A percentile compares a stretch with the other conserved stretches of the same genome.
Evolutionary conservation across 1,284 basidiomycete species (phyloP).

Genomic region (Moesziomyces parantarcticus): DNA sequence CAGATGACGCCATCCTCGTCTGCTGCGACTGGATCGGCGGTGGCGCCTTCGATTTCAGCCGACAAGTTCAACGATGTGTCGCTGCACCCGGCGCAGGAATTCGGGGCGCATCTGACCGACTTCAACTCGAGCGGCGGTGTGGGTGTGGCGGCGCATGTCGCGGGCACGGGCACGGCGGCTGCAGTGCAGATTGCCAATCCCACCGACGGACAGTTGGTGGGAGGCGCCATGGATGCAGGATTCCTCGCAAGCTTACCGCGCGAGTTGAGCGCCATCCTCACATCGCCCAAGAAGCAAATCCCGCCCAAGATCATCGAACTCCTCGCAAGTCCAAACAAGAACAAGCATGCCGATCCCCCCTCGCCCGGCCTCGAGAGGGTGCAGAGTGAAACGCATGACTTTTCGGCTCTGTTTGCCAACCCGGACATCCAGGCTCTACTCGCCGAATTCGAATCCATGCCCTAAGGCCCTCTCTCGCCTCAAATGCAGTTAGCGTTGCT

Average conservation of each 20-base stretch:
- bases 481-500: too few relatives aligned
- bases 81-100: constrained; percentile 52
- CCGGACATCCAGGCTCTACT: constrained; percentile 46
- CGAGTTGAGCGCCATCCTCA: constrained; percentile 26
- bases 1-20: constrained; percentile 15
- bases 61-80: constrained; percentile 58
- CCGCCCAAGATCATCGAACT: constrained; percentile 38
- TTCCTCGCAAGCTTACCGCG: constrained; percentile 27
- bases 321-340: constrained; percentile 19
- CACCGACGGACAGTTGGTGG: too few relatives aligned
- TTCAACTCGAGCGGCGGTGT: constrained; percentile 51
- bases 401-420: constrained; percentile 33
- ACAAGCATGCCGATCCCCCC: background rate
- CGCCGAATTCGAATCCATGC: constrained; percentile 26
- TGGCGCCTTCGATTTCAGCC: constrained; percentile 30
- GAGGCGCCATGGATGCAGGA: constrained; percentile 19
- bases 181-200: constrained; percentile 17
- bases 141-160: constrained; percentile 59
- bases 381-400: constrained; percentile 11
- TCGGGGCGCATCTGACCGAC: constrained; percentile 45
- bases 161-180: constrained; percentile 3
- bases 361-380: constrained; percentile 2
- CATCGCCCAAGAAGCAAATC: constrained; percentile 27
- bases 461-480: background rate
- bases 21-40: background rate